Evolutionary conservation across 345 rosid species (phyloP).

Genomic region (Linum tenue): DNA sequence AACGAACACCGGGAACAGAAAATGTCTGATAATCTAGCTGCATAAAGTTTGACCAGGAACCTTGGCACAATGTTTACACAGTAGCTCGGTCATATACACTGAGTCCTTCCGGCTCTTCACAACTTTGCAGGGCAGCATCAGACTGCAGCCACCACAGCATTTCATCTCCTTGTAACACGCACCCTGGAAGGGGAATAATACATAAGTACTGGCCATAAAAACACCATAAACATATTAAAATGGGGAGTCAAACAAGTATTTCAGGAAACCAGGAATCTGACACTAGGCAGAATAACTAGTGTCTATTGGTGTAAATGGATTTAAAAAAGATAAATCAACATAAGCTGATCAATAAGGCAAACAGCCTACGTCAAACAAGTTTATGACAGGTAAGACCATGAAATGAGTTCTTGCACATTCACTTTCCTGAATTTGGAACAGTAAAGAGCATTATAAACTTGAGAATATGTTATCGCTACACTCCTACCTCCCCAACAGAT

Average conservation of each 20-base stretch:
- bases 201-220: neutral
- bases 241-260: neutral
- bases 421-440: neutral
- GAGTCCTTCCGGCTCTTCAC: conserved; percentile 43
- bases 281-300: neutral
- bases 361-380: neutral
- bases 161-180: conserved; percentile 34
- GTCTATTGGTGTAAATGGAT: neutral
- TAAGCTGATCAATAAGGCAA: neutral
- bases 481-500: too few relatives aligned
- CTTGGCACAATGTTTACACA: conserved; percentile 76
- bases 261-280: neutral
- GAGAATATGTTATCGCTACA: too few relatives aligned
- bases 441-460: too few relatives aligned
- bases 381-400: neutral
- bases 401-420: neutral
- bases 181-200: conserved; percentile 31
- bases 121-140: conserved; percentile 46
- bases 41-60: conserved; percentile 27
- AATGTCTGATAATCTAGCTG: neutral
- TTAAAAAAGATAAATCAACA: too few relatives aligned
- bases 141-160: conserved; percentile 64
- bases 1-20: neutral
- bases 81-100: conserved; percentile 36
- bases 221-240: neutral